phyloP scores from a whole-genome alignment of 805 yeast genomes.

The Ogataea paradorogensis region DNA sequence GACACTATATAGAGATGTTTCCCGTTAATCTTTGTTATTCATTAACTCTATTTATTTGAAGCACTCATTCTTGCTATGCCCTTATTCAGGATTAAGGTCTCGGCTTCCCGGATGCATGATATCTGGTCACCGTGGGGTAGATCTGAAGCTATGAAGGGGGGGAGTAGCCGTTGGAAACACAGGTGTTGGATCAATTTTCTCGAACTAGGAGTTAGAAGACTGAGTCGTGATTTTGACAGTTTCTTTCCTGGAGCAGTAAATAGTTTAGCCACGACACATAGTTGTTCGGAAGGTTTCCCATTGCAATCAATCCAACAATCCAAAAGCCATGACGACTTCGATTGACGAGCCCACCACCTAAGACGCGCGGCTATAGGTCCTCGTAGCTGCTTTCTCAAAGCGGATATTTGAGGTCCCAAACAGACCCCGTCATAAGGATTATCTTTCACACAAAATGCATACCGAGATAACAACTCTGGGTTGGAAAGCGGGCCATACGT shows the following conservation, averaged over 20 bases:
- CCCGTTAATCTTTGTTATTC: too few relatives aligned
- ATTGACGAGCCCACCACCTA: constrained; percentile 5
- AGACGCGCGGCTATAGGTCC: constrained; percentile 7
- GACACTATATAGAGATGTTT: too few relatives aligned
- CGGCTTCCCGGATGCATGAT: constrained; percentile 1
- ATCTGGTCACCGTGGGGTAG: not conserved
- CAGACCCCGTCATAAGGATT: constrained; percentile 56
- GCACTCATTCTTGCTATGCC: constrained; percentile 1
- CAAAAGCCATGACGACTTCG: constrained; percentile 23
- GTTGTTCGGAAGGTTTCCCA: constrained; percentile 46
- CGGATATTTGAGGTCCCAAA: constrained; percentile 46
- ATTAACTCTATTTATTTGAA: not conserved
- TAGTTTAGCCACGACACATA: constrained; percentile 41
- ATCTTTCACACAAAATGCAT: constrained; percentile 67
- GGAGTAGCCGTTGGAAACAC: constrained; percentile 8
- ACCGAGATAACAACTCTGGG: constrained; percentile 63
- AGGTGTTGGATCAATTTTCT: constrained; percentile 7
- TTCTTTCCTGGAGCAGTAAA: constrained; percentile 23
- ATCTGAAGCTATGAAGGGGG: not conserved
- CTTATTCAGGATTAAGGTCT: constrained; percentile 1
- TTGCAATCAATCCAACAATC: constrained; percentile 39
- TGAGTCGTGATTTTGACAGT: not conserved
- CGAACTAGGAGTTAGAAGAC: constrained; percentile 4
- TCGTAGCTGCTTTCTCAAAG: not conserved
- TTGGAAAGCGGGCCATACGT: constrained; percentile 78